Base-by-base conservation (phyloP, 2,329 filamentous ascomycete genomes). In the Penicillium rolfsii region DNA sequence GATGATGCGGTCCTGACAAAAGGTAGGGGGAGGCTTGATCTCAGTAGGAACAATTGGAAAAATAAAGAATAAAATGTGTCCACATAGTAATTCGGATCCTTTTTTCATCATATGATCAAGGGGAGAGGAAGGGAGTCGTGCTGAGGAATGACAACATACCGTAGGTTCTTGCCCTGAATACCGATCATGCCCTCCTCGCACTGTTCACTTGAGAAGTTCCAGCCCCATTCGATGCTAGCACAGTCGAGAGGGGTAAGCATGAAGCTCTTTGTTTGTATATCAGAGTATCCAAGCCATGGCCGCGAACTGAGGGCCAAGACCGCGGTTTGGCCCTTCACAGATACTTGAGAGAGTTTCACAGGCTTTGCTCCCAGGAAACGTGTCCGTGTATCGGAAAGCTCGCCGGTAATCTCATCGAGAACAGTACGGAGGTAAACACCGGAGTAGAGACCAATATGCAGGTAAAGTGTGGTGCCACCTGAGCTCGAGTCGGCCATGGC, bases 31-130 rank as follows among this genome's bases (percentile, higher is more conserved):
- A 22, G 16, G 30, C 11, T 65, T 63, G 70, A 72, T 80, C 76
- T 96, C 93, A 96, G 93, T 88, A 96, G 92, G 92, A 96, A 96
- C 93, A 96, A 96, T 96, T 96, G 91, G 88, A 83, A 73, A 73
- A 75, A 77, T 76, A 79, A 64, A 70, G 77, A 75, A 73, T 72
- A 69, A 71, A 67, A 77, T 78, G 73, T 36, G 68, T 82, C 83
- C 82, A 79, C 77, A 81, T 74, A 55, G 55, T 65, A 50, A 50
- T 76, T 74, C 70, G 59, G 67, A 67, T 74, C 73, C 69, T 70
- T 73, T 71, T 72, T 73, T 78, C 77, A 81, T 78, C 75, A 74
- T 73, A 73, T 76, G 76, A 81, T 80, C 79, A 72, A 70, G 59
- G 40, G 60, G 66, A 57, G 63, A 61, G 11, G 26, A 22, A 46